Base-by-base conservation (phyloP, 108 stramenopile species). In the Skeletonema potamos region DNA sequence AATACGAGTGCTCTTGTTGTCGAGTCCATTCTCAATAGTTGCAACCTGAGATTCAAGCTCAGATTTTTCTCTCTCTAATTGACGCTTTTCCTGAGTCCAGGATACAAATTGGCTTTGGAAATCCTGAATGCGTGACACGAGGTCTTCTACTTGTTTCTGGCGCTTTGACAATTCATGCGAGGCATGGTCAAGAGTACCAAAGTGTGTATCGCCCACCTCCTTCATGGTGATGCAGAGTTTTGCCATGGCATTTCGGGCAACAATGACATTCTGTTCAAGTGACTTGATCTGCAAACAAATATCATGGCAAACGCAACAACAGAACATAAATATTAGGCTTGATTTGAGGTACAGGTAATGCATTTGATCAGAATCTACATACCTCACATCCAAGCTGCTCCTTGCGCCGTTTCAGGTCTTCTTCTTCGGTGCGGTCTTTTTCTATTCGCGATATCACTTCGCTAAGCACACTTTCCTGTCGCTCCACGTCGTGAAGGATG, bases 61-160 rank as follows among this genome's bases (percentile, higher is more conserved):
- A 18, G 62, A 44, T 57, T 72, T 72, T 28, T 79, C 67, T 30
- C 58, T 66, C 30, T 79, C 78, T 20, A 79, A 58, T 54, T 68
- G 44, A 36, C 68, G 71, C 18, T 79, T 79, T 43, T 79, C 78
- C 48, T 68, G 33, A 13, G 66, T 70, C 78, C 66, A 79, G 44
- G 66, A 68, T 26, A 32, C 67, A 37, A 68, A 72, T 27, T 79
- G 60, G 3, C 27, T 32, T 32, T 70, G 70, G 54, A 79, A 58
- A 30, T 68, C 72, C 34, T 66, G 43, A n/a, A 68, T 68, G 13
- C 66, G 60, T 39, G 59, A 67, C 15, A 79, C 71, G 34, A 79
- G 65, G 12, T 37, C 59, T 34, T 79, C 61, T 28, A 79, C 28
- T 73, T 79, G 78, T 27, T 57, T 48, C 32, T 73, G 71, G 22